These are phyloP conservation scores for Solanum neorickii DNA, from an alignment of 257 asterid species.

Conservation along the genomic window DNA sequence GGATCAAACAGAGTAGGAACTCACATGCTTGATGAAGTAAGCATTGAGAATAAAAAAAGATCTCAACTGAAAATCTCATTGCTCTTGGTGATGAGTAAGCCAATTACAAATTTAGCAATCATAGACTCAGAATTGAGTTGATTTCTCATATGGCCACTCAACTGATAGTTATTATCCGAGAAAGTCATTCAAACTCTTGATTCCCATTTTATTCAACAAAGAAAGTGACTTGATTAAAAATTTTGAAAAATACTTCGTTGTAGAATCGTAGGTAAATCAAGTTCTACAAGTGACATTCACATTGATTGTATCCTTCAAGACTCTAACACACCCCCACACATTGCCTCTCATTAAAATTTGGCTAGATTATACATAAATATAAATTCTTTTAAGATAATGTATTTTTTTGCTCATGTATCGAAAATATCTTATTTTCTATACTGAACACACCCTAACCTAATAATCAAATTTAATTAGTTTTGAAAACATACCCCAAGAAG, in stretches of 20 bases:
- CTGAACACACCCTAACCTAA: background rate
- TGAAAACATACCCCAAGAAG: conserved; percentile 57
- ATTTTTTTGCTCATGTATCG: background rate
- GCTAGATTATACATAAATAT: background rate
- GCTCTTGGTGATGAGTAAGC: background rate
- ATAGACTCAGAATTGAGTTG: background rate
- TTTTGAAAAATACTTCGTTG: background rate
- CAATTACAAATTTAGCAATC: background rate
- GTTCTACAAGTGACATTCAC: background rate
- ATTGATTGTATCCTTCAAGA: background rate
- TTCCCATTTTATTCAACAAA: background rate
- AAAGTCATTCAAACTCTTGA: background rate
- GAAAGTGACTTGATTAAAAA: background rate
- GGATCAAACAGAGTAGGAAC: background rate
- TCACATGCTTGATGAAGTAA: background rate
- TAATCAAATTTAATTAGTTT: background rate
- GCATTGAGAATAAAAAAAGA: background rate
- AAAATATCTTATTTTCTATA: background rate
- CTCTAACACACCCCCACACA: background rate
- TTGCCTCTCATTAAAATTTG: background rate
- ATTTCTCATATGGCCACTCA: background rate
- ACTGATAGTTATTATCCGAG: too few relatives aligned
- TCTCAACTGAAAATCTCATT: background rate
- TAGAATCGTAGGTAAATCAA: background rate
- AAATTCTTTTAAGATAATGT: background rate